Percentiles rank a stretch among this genome's conserved stretches.
Evolutionary conservation across 768 basidiomycete genomes (phyloP).

Genomic region (Boletus rubescentipes): DNA sequence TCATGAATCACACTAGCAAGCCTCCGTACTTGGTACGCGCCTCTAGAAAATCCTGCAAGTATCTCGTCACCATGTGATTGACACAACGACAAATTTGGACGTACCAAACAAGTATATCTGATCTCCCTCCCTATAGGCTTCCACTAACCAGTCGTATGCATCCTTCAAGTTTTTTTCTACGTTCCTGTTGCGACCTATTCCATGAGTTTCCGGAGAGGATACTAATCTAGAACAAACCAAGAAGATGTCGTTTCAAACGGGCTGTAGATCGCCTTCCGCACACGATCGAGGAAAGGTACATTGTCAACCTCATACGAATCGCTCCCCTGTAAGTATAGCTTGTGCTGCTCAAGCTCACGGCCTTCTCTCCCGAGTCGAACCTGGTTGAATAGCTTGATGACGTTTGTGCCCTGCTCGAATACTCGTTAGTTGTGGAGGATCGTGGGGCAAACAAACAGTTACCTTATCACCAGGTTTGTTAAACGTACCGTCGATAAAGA

Average conservation of each 20-base stretch:
- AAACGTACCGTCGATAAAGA: slow-evolving; percentile 18
- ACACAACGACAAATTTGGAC: too few relatives aligned
- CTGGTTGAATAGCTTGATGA: slow-evolving; percentile 31
- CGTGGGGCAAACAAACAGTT: slow-evolving; percentile 10
- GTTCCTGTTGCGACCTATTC: neutral
- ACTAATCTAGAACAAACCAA: neutral
- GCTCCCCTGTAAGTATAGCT: slow-evolving; percentile 34
- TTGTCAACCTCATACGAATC: slow-evolving; percentile 19
- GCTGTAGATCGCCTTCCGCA: neutral
- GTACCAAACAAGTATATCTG: slow-evolving; percentile 40
- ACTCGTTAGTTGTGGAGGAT: neutral
- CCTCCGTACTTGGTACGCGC: slow-evolving; percentile 40
- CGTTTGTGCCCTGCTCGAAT: slow-evolving; percentile 30
- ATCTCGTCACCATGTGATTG: neutral
- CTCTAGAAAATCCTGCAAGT: slow-evolving; percentile 40
- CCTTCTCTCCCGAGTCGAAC: slow-evolving; percentile 11
- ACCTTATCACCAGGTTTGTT: slow-evolving; percentile 38
- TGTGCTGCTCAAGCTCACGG: slow-evolving; percentile 17
- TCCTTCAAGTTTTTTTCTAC: neutral
- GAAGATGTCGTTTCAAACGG: neutral
- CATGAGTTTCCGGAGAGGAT: too few relatives aligned
- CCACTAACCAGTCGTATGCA: slow-evolving; percentile 6
- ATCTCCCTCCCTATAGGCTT: slow-evolving; percentile 1
- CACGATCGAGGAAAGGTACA: neutral
- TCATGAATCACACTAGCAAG: slow-evolving; percentile 39